phyloP scores from a whole-genome alignment of 225 moss, liverwort and hornwort genomes.

The Straminergon stramineum region DNA sequence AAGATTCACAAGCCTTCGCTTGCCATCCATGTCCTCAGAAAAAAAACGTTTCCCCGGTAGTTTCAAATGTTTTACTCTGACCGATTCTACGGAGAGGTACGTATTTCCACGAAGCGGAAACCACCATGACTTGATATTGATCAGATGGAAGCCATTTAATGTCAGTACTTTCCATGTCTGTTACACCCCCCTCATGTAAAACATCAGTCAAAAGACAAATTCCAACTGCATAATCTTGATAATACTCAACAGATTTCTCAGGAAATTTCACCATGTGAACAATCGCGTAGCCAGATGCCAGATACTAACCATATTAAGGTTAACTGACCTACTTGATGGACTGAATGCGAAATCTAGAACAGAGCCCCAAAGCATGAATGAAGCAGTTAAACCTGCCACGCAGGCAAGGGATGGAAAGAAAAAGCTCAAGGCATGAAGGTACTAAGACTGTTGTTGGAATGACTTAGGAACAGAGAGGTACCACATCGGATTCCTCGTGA shows the following conservation, averaged over 20 bases:
- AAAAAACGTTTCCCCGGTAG: neutral
- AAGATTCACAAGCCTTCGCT: neutral
- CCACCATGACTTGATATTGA: neutral
- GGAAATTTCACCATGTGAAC: neutral
- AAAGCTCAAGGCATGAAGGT: neutral
- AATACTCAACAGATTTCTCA: neutral
- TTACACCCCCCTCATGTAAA: neutral
- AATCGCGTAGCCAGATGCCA: neutral
- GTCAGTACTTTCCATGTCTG: slow-evolving; percentile 83
- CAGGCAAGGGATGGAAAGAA: neutral
- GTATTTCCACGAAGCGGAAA: neutral
- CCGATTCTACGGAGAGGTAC: neutral
- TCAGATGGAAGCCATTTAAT: slow-evolving; percentile 46
- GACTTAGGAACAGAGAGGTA: neutral
- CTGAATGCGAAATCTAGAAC: neutral
- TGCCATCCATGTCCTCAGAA: neutral
- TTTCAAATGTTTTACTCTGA: neutral
- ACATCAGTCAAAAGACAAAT: neutral
- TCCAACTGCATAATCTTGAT: neutral
- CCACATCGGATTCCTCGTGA: slow-evolving; percentile 90
- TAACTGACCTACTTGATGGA: neutral
- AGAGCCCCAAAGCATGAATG: too few relatives aligned
- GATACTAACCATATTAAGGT: neutral
- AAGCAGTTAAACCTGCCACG: neutral
- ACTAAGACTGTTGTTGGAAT: neutral